Base-by-base conservation (phyloP, 768 basidiomycete genomes). In the Russula sp. region DNA sequence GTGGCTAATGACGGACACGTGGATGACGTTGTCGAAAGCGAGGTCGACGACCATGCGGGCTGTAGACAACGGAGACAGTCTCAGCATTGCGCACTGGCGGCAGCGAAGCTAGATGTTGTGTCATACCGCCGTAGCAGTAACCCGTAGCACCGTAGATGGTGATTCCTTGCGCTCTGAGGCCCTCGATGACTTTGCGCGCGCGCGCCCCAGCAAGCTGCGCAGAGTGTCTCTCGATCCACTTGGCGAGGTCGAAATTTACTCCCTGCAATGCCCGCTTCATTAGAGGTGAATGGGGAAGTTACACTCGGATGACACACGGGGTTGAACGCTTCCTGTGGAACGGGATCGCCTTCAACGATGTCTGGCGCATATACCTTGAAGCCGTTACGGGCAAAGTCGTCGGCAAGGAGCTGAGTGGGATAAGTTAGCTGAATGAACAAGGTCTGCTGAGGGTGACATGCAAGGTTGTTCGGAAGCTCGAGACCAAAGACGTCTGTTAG, bases 1-100 rank as follows among this genome's bases (percentile, higher is more conserved):
- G 68, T 84, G 84, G 1, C 77, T 60, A 47, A 79, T 71, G 22
- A 74, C 76, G 2, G 74, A 74, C 47, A 76, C 79, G 18, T 77
- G 68, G 66, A 77, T 72, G 37, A 70, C 48, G 57, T 74, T 70
- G 39, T 78, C 77, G 56, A 78, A 75, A 0, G 82, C 78, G 48
- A 83, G 74, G 62, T 81, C 60, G 56, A 63, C 57, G 13, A 49
- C 40, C 8, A 66, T 52, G 52, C 65, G 62, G n/a, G 56, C 65
- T 68, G 20, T 7, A 35, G 5, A 20, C 6, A 52, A 7, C 20
- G 22, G 1, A 13, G 5, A n/a, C 9, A 11, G 40, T 10, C 11
- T 48, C 16, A 53, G 35, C 14, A 3, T 40, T 31, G 13, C 39
- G 4, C n/a, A 5, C n/a, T 45, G 22, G 4, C 8, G 11, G 4